Evolutionary conservation across 139 green algal species (phyloP), one percentile per base, ranked within the genome.

Genomic region (Pleodorina starrii): DNA sequence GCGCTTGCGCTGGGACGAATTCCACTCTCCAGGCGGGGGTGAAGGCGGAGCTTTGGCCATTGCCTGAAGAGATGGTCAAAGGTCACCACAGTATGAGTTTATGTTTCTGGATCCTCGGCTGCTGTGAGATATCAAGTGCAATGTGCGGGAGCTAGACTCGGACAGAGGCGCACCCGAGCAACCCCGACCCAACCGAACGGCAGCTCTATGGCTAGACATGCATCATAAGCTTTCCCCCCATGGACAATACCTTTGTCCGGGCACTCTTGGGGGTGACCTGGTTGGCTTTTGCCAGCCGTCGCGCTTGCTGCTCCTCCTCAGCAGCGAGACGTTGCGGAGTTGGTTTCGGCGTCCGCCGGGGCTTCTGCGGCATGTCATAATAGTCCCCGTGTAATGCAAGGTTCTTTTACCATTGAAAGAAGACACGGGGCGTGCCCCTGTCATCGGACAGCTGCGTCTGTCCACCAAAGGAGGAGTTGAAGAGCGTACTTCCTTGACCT

Each of bases 271-370:
- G 86, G 9, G 85, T 76, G 42, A 1, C 74, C 32, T 79, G 63
- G 19, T 51, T 88, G 46, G 82, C 17, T 10, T 10, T 77, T 2
- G 80, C 80, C 43, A 27, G 82, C 19, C 44, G 44, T 46, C 66
- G 63, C 25, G 82, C 82, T 27, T 19, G 14, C 5, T n/a, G 14
- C 35, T 88, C 82, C 82, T 88, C 82, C 46, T 88, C 82, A 16
- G 82, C 82, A 42, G 63, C 82, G 0, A 88, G 46, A 9, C 66
- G 63, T 50, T 80, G 44, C 1, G 42, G 60, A 2, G 82, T 88
- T 7, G 82, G 82, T 36, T 88, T 88, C 14, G 82, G 82, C 9
- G 82, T 88, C 12, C 82, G 82, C 17, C 35, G 32, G 5, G 82
- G 82, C 25, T 88, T 88, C 82, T 88, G 82, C 44, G n/a, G 19